A percentile compares a stretch with the other conserved stretches of the same genome.
Conservation (phyloP, 2,329 filamentous ascomycete species). For the Venturia pyrina region DNA sequence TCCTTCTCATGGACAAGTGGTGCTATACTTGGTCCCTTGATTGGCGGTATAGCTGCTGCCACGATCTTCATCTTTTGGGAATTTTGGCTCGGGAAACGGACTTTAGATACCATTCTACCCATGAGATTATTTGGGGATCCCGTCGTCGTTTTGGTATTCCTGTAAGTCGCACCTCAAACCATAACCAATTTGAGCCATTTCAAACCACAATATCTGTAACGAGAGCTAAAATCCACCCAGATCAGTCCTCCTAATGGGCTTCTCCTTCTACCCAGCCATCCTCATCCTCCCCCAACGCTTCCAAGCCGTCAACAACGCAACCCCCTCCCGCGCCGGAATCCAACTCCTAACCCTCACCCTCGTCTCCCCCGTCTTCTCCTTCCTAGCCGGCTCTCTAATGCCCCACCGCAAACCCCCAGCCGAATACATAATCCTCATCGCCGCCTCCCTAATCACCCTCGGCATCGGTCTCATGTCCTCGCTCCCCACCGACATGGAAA, state of each 20-base stretch:
- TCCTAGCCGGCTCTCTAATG: not conserved
- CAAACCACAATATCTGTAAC: too few relatives aligned
- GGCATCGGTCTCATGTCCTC: constrained; percentile 4
- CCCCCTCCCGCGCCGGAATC: constrained; percentile 5
- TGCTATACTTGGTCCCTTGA: not conserved
- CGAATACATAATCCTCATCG: not conserved
- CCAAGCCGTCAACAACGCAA: not conserved
- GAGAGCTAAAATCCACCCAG: not conserved
- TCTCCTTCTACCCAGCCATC: constrained; percentile 3
- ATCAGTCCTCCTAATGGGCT: constrained; percentile 1
- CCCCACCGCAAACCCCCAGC: not conserved
- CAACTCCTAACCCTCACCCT: constrained; percentile 3
- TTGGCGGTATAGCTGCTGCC: not conserved
- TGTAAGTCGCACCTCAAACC: not conserved
- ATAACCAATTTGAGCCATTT: too few relatives aligned
- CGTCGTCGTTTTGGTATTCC: not conserved
- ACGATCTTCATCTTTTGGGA: not conserved
- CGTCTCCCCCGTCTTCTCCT: not conserved
- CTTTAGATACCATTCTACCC: not conserved
- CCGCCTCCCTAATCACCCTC: not conserved
- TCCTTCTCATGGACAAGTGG: not conserved
- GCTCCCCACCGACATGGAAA: not conserved
- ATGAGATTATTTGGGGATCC: not conserved
- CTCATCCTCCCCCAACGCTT: constrained; percentile 8
- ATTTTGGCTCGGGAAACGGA: not conserved